Evolutionary conservation across 2,329 filamentous ascomycete species (phyloP), one percentile per base, ranked within the genome.

Genomic region (Scopulariopsis brevicaulis): DNA sequence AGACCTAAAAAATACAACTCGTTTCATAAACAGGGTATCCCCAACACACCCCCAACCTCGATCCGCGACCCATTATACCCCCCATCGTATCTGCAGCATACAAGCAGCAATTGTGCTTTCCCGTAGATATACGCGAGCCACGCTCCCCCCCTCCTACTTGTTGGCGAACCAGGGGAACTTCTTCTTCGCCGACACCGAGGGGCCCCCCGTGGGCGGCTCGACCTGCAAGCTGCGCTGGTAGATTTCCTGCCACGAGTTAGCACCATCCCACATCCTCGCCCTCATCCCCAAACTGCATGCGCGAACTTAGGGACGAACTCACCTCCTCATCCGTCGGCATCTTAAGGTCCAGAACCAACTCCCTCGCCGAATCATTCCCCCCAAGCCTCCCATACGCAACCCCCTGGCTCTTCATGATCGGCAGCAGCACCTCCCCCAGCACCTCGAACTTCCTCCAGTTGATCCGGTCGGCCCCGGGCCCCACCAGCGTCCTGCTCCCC

Each of bases 371-470:
- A 60, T 93, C 86, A 65, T 87, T 85, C 65, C 80, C 85, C 37
- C 77, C 75, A 61, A 93, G 74, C 61, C 85, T 87, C 28, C 84
- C 82, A 65, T 96, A 96, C 5, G 90, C 85, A 54, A 84, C 84
- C 57, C 89, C 88, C 71, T 97, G 92, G 66, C 93, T 96, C 72
- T 86, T 87, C 81, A 96, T 95, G 58, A 99, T 85, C 2, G 90
- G 87, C 60, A 96, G 77, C 57, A 97, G 81, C 5, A 96, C 89
- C 64, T 97, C 93, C 7, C 92, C 92, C 72, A 97, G 85, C 35
- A 99, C 87, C 71, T 97, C 93, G 66, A 97, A 99, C 69, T 99
- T 99, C 72, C 87, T 91, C 94, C 94, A 99, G 69, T 97, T 97
- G 68, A 99, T 89, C 56, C 89, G 79, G 62, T 90, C 83, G 3